These are phyloP conservation scores for Carex pumila DNA, from an alignment of 176 grass and related monocot genomes.

Conservation along the genomic window DNA sequence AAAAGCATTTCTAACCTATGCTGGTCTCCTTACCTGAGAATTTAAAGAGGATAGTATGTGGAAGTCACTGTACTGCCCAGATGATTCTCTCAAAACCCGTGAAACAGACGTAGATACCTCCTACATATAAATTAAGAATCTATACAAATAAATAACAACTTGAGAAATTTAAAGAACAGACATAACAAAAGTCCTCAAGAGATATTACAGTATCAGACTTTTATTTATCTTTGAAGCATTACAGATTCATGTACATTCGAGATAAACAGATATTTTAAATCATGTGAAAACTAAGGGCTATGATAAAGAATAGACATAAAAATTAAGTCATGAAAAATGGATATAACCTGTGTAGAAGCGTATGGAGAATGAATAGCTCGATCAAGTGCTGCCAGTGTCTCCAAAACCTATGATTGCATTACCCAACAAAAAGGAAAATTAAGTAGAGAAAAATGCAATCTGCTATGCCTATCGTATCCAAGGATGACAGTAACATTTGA, in stretches of 20 bases:
- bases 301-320: not conserved
- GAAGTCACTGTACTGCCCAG: constrained; percentile 97
- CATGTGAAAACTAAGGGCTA: not conserved
- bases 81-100: constrained; percentile 75
- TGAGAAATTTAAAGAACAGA: not conserved
- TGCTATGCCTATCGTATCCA: not conserved
- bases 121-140: constrained; percentile 30
- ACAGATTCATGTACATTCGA: constrained; percentile 1
- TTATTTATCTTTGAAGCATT: not conserved
- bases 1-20: not conserved
- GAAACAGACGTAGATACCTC: constrained; percentile 95
- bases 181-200: not conserved
- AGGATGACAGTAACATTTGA: not conserved
- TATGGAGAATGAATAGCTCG: constrained; percentile 95
- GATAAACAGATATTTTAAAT: not conserved
- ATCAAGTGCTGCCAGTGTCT: constrained; percentile 96
- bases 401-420: constrained; percentile 57
- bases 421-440: constrained; percentile 13
- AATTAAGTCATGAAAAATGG: not conserved
- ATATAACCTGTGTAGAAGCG: constrained; percentile 83
- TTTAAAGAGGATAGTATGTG: constrained; percentile 98
- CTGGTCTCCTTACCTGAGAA: constrained; percentile 78
- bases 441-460: constrained; percentile 24
- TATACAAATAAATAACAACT: not conserved
- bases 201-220: not conserved